Conservation (phyloP, 805 yeast species). For the Kodamaea kakaduensis region DNA sequence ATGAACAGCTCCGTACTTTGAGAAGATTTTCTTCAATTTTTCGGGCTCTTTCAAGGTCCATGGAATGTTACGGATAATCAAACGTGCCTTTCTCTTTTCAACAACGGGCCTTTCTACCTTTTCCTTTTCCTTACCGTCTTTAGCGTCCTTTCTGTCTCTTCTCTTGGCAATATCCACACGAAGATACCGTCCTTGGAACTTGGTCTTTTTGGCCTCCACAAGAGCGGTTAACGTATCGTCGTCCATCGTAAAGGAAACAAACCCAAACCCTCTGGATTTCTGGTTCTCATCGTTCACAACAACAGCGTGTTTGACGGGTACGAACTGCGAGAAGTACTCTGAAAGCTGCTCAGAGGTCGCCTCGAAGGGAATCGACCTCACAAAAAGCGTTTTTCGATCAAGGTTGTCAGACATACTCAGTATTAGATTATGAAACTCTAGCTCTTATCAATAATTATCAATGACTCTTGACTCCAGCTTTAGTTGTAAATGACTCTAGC, state of each 20-base stretch:
- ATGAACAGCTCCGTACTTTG: conserved; percentile 77
- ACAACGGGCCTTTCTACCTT: conserved; percentile 25
- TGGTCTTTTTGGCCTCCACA: conserved; percentile 57
- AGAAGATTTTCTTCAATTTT: conserved; percentile 63
- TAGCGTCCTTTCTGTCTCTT: conserved; percentile 62
- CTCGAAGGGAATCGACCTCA: conserved; percentile 75
- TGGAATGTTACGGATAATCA: conserved; percentile 88
- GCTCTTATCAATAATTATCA: too few species aligned
- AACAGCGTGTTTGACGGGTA: conserved; percentile 93
- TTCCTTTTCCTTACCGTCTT: conserved; percentile 5
- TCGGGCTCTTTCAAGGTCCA: conserved; percentile 88
- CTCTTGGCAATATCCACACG: conserved; percentile 87
- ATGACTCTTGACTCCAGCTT: too few species aligned
- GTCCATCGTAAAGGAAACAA: conserved; percentile 80
- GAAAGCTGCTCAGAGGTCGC: conserved; percentile 80
- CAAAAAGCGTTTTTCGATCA: conserved; percentile 70
- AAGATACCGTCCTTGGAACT: conserved; percentile 62
- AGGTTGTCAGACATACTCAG: conserved; percentile 20
- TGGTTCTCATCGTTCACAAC: conserved; percentile 76
- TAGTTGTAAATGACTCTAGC: too few species aligned
- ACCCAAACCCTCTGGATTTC: conserved; percentile 90
- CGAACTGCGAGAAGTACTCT: conserved; percentile 84
- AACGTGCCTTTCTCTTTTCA: conserved; percentile 80
- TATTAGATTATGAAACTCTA: too few species aligned
- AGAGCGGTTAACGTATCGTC: conserved; percentile 82